Evolutionary conservation across 129 eudicot species (phyloP).

Genomic region (Smallanthus sonchifolius): DNA sequence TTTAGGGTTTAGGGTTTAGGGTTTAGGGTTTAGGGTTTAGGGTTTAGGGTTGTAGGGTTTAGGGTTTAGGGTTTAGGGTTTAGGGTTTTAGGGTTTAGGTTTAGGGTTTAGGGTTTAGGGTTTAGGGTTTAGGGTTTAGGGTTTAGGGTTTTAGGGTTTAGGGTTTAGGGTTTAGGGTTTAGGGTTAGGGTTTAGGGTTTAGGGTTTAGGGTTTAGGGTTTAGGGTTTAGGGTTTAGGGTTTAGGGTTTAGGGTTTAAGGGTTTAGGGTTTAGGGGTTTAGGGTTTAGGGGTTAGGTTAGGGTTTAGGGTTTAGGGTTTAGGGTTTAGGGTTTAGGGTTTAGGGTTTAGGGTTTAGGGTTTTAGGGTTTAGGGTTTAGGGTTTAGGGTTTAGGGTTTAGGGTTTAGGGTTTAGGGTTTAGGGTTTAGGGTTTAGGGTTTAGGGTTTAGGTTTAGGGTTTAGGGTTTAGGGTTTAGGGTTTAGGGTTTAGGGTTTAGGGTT

Average conservation of each 20-base stretch:
- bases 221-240: slow-evolving; percentile 4
- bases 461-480: slow-evolving; percentile 23
- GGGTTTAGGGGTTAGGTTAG: neutral
- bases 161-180: slow-evolving; percentile 14
- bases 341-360: slow-evolving; percentile 11
- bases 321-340: neutral
- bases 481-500: slow-evolving; percentile 21
- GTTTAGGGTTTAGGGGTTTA: too few species aligned
- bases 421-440: slow-evolving; percentile 16
- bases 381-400: slow-evolving; percentile 12
- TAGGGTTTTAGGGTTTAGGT: neutral
- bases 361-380: slow-evolving; percentile 11
- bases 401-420: slow-evolving; percentile 8
- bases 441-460: slow-evolving; percentile 25
- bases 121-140: slow-evolving; percentile 8
- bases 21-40: neutral
- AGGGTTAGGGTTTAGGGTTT: neutral
- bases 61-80: neutral
- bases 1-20: slow-evolving; percentile 7
- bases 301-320: neutral
- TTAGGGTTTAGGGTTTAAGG: neutral
- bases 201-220: neutral
- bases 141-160: slow-evolving; percentile 14
- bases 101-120: neutral
- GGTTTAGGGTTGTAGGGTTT: neutral